These are phyloP conservation scores for Emergomyces africanus DNA, from an alignment of 2,329 filamentous ascomycete species.

Conservation along the genomic window DNA sequence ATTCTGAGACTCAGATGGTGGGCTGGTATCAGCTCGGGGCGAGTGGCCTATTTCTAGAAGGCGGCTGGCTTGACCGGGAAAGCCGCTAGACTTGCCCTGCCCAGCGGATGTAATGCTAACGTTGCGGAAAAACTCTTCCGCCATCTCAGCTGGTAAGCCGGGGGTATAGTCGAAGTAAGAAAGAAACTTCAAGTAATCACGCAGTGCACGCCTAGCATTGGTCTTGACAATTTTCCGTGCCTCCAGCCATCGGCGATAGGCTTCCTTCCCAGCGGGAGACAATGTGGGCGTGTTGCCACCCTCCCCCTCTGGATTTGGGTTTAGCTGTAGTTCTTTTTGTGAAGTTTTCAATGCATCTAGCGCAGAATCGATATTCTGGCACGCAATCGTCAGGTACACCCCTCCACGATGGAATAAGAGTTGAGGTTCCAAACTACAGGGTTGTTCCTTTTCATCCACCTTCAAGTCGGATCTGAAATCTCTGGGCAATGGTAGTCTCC, in stretches of 20 bases:
- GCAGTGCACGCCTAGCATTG: conserved; percentile 62
- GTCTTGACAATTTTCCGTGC: conserved; percentile 57
- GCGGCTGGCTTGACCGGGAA: conserved; percentile 8
- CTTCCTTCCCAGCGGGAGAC: conserved; percentile 36
- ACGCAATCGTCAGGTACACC: conserved; percentile 60
- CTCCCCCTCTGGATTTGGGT: conserved; percentile 8
- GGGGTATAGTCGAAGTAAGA: conserved; percentile 68
- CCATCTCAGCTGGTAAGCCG: conserved; percentile 46
- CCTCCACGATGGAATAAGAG: conserved; percentile 63
- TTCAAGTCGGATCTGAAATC: conserved; percentile 39
- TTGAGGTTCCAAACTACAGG: conserved; percentile 61
- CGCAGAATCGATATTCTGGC: conserved; percentile 47
- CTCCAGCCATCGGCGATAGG: conserved; percentile 39
- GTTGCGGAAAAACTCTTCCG: conserved; percentile 41
- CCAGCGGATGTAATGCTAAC: conserved; percentile 45
- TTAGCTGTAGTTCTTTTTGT: conserved; percentile 5
- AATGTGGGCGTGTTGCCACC: conserved; percentile 18
- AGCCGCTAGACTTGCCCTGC: conserved; percentile 27
- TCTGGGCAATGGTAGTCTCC: conserved; percentile 22
- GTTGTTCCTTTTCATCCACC: conserved; percentile 52
- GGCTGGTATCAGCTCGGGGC: conserved; percentile 8
- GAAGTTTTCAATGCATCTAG: conserved; percentile 33
- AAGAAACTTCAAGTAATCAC: conserved; percentile 62
- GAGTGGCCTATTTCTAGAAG: conserved; percentile 18
- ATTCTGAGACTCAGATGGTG: conserved; percentile 2